Base-by-base conservation (phyloP, 1,139 yeast genomes). In the Candida frijolesensis region DNA sequence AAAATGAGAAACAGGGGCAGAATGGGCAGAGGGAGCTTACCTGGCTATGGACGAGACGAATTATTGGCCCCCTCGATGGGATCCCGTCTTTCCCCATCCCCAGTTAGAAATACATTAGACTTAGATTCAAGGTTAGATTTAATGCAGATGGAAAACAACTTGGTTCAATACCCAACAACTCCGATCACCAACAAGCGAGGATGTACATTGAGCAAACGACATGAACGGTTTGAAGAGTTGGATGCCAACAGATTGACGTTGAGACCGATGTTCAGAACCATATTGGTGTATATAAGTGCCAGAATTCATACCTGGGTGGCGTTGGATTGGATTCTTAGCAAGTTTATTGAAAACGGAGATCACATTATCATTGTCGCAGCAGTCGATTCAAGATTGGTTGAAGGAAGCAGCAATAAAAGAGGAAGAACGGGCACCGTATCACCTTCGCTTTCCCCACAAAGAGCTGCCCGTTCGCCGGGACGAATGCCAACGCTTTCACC, bases 281-380 rank as follows among this genome's bases (percentile, higher is more conserved):
- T 87, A 8, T 61, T 87, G 58, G 84, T 85, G 25, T 87, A 86
- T 62, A 73, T 87, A 6, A 78, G 84, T 54, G 96, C 90, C 0
- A 71, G 92, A 53, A 77, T 72, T 44, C 92, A 87, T 66, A 85
- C 94, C 0, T 87, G 95, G 94, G 89, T 85, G 2, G 85, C 90
- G 0, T 67, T 87, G 45, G 96, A 87, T 63, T 87, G 88, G 87
- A 69, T 80, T 3, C 65, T 87, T 51, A 71, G 70, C 42, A 68
- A 71, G 42, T 68, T 84, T 15, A 63, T 84, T 11, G 82, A 79
- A 56, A 70, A 83, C 58, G 88, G 89, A 7, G 95, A 87, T 62
- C 77, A 83, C 8, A 67, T 87, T 2, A 79, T 87, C 5, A 77
- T 87, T 9, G 89, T 58, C 63, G 81, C 69, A 1, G 71, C 80